Base-by-base conservation (phyloP, 129 eudicot genomes). In the Chrysanthemum lavandulifolium region DNA sequence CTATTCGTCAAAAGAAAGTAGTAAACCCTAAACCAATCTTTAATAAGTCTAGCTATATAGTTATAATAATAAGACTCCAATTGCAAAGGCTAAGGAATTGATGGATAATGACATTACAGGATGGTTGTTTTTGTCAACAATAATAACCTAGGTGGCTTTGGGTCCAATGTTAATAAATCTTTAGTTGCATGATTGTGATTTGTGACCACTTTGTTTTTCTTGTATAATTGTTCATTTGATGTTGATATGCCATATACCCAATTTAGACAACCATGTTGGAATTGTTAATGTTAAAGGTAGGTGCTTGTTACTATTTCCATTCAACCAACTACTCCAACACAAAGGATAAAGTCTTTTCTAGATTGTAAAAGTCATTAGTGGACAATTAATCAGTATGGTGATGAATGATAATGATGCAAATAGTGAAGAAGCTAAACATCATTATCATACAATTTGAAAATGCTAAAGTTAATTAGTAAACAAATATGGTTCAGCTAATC, bases 171-270 rank as follows among this genome's bases (percentile, higher is more conserved):
- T n/a, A n/a, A n/a, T n/a, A n/a, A n/a, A n/a, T n/a, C n/a, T 21
- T 0, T 21, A 1, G 23, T 1, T 1, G 23, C 23, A 0, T 60
- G 47, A 59, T 56, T 18, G 10, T 52, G 9, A 36, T 36, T 36
- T 36, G 43, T 40, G 47, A 40, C 47, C 47, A 40, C 47, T 40
- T 36, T 36, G 10, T 40, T 40, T 40, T 40, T 40, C 47, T 40
- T 40, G 47, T 7, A 40, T 6, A 9, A 59, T 55, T 36, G 13
- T 40, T 56, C 65, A 36, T 36, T 56, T 56, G 75, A 70, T 25
- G 65, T 70, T 70, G 74, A 55, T 70, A 0, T 56, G 19, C 40
- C 65, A 70, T 70, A 70, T 70, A 70, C 65, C 65, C 4, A 11
- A 59, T 59, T 59, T 59, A 59, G 64, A 10, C 36, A 74, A 16